phyloP scores from a whole-genome alignment of 768 basidiomycete genomes.

The Leccinum incarnatum region DNA sequence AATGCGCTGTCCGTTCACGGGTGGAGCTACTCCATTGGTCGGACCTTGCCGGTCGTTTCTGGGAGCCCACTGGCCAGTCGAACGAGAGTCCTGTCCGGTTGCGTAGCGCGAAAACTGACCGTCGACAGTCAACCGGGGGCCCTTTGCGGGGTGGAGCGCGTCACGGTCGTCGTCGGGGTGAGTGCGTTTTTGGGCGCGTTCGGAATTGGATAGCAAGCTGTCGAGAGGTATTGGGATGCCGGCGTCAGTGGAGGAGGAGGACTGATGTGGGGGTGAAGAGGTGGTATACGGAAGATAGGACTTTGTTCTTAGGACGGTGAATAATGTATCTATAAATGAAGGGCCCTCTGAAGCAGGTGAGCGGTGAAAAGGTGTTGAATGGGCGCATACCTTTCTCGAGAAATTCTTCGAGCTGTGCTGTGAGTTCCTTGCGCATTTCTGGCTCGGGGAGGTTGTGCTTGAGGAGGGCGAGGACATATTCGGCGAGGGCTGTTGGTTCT shows the following conservation, averaged over 20 bases:
- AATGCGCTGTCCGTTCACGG: constrained; percentile 45
- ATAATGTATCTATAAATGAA: constrained; percentile 81
- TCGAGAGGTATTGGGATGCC: constrained; percentile 85
- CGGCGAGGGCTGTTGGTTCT: constrained; percentile 88
- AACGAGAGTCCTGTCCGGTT: constrained; percentile 40
- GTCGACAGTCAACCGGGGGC: constrained; percentile 63
- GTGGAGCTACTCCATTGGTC: constrained; percentile 26
- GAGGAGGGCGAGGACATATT: constrained; percentile 91
- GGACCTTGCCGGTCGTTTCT: constrained; percentile 30
- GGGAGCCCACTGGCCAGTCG: constrained; percentile 43
- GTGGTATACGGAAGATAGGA: constrained; percentile 77
- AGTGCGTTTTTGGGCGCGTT: constrained; percentile 64
- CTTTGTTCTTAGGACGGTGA: constrained; percentile 80
- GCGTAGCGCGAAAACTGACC: constrained; percentile 65
- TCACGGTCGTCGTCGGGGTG: constrained; percentile 61
- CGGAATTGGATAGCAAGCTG: constrained; percentile 50
- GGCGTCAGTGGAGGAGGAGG: constrained; percentile 43
- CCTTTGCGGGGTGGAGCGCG: constrained; percentile 61
- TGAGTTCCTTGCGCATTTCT: constrained; percentile 79
- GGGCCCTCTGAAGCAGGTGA: constrained; percentile 50
- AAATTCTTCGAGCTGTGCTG: constrained; percentile 83
- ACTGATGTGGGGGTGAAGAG: constrained; percentile 36
- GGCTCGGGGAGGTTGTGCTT: constrained; percentile 83
- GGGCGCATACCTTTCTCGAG: constrained; percentile 74
- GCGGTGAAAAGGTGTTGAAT: not conserved